Base-by-base conservation (phyloP, 345 rosid genomes). In the Trapa bicornis region DNA sequence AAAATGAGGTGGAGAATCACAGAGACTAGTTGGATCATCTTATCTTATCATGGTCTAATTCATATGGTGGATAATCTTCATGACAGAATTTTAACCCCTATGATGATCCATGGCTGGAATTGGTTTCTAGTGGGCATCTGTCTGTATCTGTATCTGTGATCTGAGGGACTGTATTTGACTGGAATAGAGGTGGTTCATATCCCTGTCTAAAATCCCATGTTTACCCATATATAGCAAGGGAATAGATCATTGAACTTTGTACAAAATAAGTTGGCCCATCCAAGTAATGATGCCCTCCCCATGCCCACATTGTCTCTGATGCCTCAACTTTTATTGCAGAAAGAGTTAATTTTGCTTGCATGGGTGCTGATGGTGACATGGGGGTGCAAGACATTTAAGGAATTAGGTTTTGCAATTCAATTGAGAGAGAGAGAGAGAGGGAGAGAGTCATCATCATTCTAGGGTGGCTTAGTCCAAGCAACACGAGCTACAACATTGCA, bases 371-470 rank as follows among this genome's bases (percentile, higher is more conserved):
- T 64, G 65, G 67, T 22, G 29, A 22, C 29, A 22, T 22, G 29
- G 29, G 29, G 29, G 29, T 22, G 29, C 29, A 22, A 22, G 29
- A 22, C 29, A 22, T 22, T 22, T 22, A 22, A 22, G 29, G 29
- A 22, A 22, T 22, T 22, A 22, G 29, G 29, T 71, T 39, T 54
- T 47, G 67, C 70, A 74, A 69, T 69, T 74, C 70, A 61, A 77
- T 68, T 50, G 54, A 63, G 60, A 54, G 33, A 22, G 29, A 22
- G 29, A 22, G 29, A 22, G 29, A 5, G 60, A 54, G 43, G 43
- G 43, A 41, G 43, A 41, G 43, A 41, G 6, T 11, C 60, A n/a
- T 54, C 65, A 36, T 54, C 69, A 67, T 52, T 33, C 48, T 32
- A 22, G 29, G 29, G 43, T 41, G 43, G 43, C 43, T 41, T 41